Conservation (phyloP, 2,329 filamentous ascomycete species). For the Phoma herbarum region DNA sequence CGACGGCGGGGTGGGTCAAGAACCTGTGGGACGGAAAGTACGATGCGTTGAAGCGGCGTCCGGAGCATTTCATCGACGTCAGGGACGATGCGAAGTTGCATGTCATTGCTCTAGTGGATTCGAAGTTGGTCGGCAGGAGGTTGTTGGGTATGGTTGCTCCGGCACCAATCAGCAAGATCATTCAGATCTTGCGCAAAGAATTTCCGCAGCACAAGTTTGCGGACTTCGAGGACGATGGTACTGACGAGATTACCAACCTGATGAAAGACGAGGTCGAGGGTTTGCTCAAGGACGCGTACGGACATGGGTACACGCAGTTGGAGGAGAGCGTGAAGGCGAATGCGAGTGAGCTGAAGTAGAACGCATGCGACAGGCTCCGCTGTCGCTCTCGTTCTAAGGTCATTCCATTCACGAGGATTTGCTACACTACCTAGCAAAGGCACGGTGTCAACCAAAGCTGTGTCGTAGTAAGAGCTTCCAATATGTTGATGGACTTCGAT, state of each 20-base stretch:
- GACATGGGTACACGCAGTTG: constrained; percentile 38
- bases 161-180: constrained; percentile 58
- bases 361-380: neutral
- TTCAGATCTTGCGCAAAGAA: constrained; percentile 50
- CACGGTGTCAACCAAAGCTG: neutral
- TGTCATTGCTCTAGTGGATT: constrained; percentile 60
- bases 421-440: neutral
- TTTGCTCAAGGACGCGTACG: constrained; percentile 41
- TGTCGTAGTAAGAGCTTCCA: neutral
- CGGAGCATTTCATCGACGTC: constrained; percentile 34
- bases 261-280: constrained; percentile 35
- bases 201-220: constrained; percentile 53
- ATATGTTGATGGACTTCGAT: neutral
- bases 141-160: constrained; percentile 63
- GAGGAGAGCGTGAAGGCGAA: constrained; percentile 33
- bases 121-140: constrained; percentile 58
- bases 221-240: constrained; percentile 31
- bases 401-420: neutral
- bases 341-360: constrained; percentile 6
- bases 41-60: constrained; percentile 30
- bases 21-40: constrained; percentile 35
- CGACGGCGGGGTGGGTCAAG: constrained; percentile 40
- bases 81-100: constrained; percentile 58
- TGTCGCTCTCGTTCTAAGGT: neutral
- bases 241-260: constrained; percentile 24